Base-by-base conservation (phyloP, 2,329 filamentous ascomycete genomes). In the Cyphellophora europaea region DNA sequence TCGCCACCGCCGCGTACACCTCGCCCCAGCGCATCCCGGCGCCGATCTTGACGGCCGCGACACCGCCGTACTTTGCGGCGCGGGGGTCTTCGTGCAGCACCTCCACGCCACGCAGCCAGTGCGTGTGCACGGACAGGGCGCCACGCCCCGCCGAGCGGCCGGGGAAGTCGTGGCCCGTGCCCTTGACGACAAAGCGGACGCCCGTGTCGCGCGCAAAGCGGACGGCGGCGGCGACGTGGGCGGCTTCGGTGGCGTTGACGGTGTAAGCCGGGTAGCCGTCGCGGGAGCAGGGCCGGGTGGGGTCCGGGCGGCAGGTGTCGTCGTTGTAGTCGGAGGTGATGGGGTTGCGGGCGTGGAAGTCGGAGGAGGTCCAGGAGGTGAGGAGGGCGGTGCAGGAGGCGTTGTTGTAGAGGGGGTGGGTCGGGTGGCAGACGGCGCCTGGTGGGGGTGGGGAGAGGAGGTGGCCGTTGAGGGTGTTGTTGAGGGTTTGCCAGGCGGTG, bases 11-110 rank as follows among this genome's bases (percentile, higher is more conserved):
- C 17, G 61, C 61, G 47, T 74, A 74, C 2, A 72, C 51, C 38
- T 76, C 70, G 19, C 54, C 58, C 2, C 65, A 67, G 38, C 71
- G 61, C 8, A 76, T 64, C 35, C 72, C 73, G 6, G 70, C 62
- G 2, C 69, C 72, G 12, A 73, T 56, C 50, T 71, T 75, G 45
- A 76, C 61, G 1, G 71, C 72, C 16, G 45, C 45, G 23, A 44
- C 21, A 12, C 38, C 45, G 13, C 43, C 37, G 5, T 32, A 33
- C 25, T 30, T 41, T 63, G 67, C 28, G 12, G 21, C 33, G 3
- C 3, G 12, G 6, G 18, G 30, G 14, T 32, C 19, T 11, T 36
- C 18, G 13, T 32, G 13, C n/a, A 13, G 34, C 12, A 40, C 19
- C 4, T 14, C 17, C 2, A 40, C 19, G 23, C 38, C 35, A 11